Conservation (phyloP, 352 stramenopile genomes). For the Phytophthora vignae region DNA sequence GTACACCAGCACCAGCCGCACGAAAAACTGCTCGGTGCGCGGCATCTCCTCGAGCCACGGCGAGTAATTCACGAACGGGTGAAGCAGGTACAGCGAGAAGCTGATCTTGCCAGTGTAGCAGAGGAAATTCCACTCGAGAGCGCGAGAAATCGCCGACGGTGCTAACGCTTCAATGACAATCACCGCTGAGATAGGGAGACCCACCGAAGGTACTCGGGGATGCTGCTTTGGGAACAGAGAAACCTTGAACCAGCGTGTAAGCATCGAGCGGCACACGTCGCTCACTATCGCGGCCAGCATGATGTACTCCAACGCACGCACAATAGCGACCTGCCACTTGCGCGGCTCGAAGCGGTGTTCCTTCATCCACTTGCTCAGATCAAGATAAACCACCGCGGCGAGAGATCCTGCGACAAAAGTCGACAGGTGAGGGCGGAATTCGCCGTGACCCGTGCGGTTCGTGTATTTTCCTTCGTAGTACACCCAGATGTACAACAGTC, state of each 20-base stretch:
- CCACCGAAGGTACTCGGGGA: too few species aligned
- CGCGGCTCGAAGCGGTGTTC: background rate
- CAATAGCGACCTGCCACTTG: background rate
- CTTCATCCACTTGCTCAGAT: slow-evolving; percentile 12
- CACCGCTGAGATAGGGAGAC: too few species aligned
- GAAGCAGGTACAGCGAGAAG: too few species aligned
- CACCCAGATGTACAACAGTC: slow-evolving; percentile 17
- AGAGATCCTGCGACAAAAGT: slow-evolving; percentile 21
- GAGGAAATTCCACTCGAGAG: too few species aligned
- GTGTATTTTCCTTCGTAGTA: slow-evolving; percentile 13
- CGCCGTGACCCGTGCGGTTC: background rate
- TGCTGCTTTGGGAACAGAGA: too few species aligned
- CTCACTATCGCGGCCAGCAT: background rate
- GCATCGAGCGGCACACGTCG: background rate
- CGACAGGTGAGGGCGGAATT: slow-evolving; percentile 10
- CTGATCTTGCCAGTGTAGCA: too few species aligned
- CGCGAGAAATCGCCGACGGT: too few species aligned
- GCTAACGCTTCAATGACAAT: too few species aligned
- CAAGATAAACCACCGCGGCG: slow-evolving; percentile 3
- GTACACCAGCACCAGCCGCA: too few species aligned
- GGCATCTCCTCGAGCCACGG: too few species aligned
- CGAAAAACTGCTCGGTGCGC: too few species aligned
- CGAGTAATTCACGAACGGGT: too few species aligned
- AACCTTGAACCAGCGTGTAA: background rate
- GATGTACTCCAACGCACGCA: background rate